These are phyloP conservation scores for Phytophthora pluvialis DNA, from an alignment of 352 stramenopile genomes.

Conservation along the genomic window DNA sequence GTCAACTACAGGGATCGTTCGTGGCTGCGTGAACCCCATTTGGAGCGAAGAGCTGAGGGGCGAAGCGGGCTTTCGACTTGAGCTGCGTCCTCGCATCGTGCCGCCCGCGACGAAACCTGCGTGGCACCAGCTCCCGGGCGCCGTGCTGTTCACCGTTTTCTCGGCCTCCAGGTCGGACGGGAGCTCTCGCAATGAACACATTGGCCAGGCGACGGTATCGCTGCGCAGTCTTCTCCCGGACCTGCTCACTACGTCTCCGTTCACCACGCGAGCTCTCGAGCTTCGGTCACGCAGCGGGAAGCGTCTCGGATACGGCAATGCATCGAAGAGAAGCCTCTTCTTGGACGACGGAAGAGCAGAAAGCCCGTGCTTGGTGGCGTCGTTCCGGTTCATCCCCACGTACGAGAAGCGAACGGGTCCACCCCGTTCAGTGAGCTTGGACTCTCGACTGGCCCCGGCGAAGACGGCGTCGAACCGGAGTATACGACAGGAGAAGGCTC, in stretches of 20 bases:
- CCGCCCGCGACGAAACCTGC: conserved; percentile 26
- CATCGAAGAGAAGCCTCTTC: conserved; percentile 25
- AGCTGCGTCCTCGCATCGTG: conserved; percentile 43
- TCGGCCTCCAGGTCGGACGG: conserved; percentile 21
- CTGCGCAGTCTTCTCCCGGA: conserved; percentile 46
- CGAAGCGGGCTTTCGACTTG: conserved; percentile 50
- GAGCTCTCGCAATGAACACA: conserved; percentile 42
- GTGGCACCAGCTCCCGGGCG: conserved; percentile 61
- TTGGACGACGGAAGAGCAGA: conserved; percentile 18
- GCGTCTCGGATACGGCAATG: conserved; percentile 24
- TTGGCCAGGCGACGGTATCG: conserved; percentile 59
- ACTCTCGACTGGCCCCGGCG: conserved; percentile 6
- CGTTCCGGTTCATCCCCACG: conserved; percentile 52
- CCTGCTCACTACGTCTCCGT: conserved; percentile 32
- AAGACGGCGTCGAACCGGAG: conserved; percentile 19
- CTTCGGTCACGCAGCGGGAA: conserved; percentile 50
- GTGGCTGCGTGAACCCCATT: conserved; percentile 37
- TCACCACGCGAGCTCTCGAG: conserved; percentile 37
- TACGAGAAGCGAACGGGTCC: conserved; percentile 22
- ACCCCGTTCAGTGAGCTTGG: conserved; percentile 9
- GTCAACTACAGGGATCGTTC: conserved; percentile 38
- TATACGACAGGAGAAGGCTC: conserved; percentile 15
- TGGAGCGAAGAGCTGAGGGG: conserved; percentile 47
- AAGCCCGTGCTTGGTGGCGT: conserved; percentile 38
- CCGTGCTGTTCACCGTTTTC: conserved; percentile 73